Base-by-base conservation (phyloP, 495 filamentous ascomycete genomes). In the Cercophora scortea region DNA sequence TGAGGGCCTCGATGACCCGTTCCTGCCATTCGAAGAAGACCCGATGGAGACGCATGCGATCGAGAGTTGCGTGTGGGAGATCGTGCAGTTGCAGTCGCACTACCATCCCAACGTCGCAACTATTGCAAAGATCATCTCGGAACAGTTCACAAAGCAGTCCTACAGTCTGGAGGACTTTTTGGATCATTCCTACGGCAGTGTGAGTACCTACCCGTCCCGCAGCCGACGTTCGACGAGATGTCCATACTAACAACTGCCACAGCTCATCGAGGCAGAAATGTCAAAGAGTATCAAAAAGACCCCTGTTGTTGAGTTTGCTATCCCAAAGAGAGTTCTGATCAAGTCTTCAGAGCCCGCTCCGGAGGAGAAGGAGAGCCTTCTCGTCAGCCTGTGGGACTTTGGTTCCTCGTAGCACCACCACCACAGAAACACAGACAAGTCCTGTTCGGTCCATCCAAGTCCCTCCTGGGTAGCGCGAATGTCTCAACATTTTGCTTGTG, bases 101-200 rank as follows among this genome's bases (percentile, higher is more conserved):
- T 97, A 93, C 70, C 94, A 99, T 65, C 94, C 94, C 36, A 97
- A 96, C 63, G 90, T 99, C 36, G 90, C 92, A 2, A 90, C 91
- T 5, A 84, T 97, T 52, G 88, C 89, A 25, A 90, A 87, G 68
- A 95, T 99, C 52, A 83, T 99, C 52, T 87, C 87, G 19, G 89
- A 99, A 74, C 93, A 96, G 69, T 99, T 97, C 68, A 97, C 91
- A 4, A 99, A 97, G 74, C 85, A 90, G 66, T 73, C 82, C 10
- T 99, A 96, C 68, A 88, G 85, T 56, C 61, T 95, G 15, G 94
- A 99, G 61, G 94, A 99, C 60, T 99, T 99, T 70, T 70, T 97
- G 49, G 94, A 97, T 64, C 90, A 96, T 69, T 90, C 87, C 6
- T 97, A 97, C 69, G 81, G 77, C 56, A 90, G 85, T 59, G 86